A percentile compares a stretch with the other conserved stretches of the same genome.
Conservation (phyloP, 169 alveolate species). For the Plasmodium reichenowi region DNA sequence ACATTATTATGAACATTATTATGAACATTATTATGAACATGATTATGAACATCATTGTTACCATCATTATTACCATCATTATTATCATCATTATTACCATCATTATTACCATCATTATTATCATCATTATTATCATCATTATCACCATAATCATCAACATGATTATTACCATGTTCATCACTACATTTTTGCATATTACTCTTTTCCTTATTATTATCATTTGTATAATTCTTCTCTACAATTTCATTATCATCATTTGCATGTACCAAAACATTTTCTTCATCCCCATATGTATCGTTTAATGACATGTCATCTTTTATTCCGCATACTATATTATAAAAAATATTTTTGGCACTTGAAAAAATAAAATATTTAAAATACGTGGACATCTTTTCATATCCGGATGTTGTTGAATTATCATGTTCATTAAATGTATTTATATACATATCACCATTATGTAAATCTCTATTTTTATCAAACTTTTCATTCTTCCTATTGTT, state of each 20-base stretch:
- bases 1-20: too few relatives aligned
- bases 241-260: too few relatives aligned
- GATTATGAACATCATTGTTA: background rate
- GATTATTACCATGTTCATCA: too few relatives aligned
- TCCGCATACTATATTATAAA: constrained; percentile 36
- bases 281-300: background rate
- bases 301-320: constrained; percentile 4
- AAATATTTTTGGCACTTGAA: constrained; percentile 51
- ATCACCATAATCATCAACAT: too few relatives aligned
- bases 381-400: constrained; percentile 1
- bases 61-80: too few relatives aligned
- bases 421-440: background rate
- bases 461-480: background rate
- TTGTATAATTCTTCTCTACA: background rate
- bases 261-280: too few relatives aligned
- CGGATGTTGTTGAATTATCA: background rate
- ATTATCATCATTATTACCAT: too few relatives aligned
- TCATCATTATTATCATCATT: background rate
- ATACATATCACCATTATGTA: background rate
- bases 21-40: background rate
- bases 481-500: background rate
- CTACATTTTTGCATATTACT: too few relatives aligned
- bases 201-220: background rate
- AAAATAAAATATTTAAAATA: constrained; percentile 61
- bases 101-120: background rate